Evolutionary conservation across 192 early-diverging fungal genomes (phyloP).

Genomic region (Globomyces pollinis-pini): DNA sequence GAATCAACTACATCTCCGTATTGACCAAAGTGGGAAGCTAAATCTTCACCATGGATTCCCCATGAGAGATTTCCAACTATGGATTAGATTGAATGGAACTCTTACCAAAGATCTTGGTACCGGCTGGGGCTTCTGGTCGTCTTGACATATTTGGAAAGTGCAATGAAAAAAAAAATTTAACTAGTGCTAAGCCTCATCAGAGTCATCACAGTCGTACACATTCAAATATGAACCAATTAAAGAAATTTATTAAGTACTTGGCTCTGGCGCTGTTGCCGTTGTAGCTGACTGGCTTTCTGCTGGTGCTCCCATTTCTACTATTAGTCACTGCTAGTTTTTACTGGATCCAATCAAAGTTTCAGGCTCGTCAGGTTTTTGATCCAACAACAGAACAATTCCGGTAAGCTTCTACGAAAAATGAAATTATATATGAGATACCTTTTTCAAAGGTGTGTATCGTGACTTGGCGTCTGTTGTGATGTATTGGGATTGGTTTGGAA

Average conservation of each 20-base stretch:
- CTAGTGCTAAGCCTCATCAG: no score
- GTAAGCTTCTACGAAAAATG: constrained; percentile 49
- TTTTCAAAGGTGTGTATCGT: constrained; percentile 87
- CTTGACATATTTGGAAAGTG: background rate
- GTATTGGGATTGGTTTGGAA: constrained; percentile 79
- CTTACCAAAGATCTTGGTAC: constrained; percentile 6
- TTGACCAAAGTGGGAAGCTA: constrained; percentile 49
- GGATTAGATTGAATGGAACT: background rate
- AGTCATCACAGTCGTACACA: no score
- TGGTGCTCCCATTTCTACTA: no score
- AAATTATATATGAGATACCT: constrained; percentile 32
- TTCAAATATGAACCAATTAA: no score
- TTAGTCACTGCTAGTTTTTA: no score
- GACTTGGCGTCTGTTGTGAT: constrained; percentile 77
- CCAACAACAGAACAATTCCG: constrained; percentile 83
- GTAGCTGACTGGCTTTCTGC: no score
- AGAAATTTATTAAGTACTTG: no score
- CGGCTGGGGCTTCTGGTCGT: background rate
- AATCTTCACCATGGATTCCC: constrained; percentile 52
- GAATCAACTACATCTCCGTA: constrained; percentile 60
- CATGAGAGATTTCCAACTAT: constrained; percentile 46
- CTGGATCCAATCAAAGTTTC: constrained; percentile 61
- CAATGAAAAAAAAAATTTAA: no score
- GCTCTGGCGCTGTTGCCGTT: no score
- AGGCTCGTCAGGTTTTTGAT: constrained; percentile 66